These are phyloP conservation scores for Skeletonema menzelii DNA, from an alignment of 108 stramenopile species.

Conservation along the genomic window DNA sequence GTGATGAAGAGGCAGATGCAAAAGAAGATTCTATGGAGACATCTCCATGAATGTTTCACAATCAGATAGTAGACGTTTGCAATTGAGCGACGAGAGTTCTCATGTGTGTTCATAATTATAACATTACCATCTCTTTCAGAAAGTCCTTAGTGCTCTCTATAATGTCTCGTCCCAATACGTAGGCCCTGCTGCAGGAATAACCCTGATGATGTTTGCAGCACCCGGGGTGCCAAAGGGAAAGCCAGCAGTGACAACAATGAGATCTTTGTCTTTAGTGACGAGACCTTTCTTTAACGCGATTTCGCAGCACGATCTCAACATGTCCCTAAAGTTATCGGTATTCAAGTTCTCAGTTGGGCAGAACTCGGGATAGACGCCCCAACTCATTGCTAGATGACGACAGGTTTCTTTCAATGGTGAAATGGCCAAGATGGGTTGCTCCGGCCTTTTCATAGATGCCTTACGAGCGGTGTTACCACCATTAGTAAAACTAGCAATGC, in stretches of 20 bases:
- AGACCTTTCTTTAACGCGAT: conserved; percentile 88
- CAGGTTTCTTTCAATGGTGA: conserved; percentile 87
- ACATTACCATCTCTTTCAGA: not conserved
- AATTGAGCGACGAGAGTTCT: not conserved
- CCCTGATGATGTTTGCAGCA: not conserved
- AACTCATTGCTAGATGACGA: conserved; percentile 85
- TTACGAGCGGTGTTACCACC: conserved; percentile 92
- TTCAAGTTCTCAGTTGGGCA: conserved; percentile 68
- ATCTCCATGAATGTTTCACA: conserved; percentile 9
- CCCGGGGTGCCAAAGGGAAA: not conserved
- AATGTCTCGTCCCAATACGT: not conserved
- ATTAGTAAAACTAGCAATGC: conserved; percentile 90
- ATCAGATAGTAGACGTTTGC: not conserved
- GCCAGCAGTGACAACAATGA: conserved; percentile 57
- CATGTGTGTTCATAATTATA: not conserved
- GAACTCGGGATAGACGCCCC: conserved; percentile 92
- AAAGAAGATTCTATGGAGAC: conserved; percentile 29
- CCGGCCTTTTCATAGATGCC: conserved; percentile 96
- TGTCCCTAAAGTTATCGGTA: conserved; percentile 76
- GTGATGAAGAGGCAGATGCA: conserved; percentile 4
- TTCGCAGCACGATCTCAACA: conserved; percentile 77
- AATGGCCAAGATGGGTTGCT: conserved; percentile 92
- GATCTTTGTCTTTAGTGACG: conserved; percentile 81
- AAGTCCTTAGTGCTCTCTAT: not conserved
- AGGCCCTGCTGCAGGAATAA: not conserved